A percentile compares a stretch with the other conserved stretches of the same genome.
Evolutionary conservation across 768 basidiomycete species (phyloP).

Genomic region (Macrolepiota albuminosa): DNA sequence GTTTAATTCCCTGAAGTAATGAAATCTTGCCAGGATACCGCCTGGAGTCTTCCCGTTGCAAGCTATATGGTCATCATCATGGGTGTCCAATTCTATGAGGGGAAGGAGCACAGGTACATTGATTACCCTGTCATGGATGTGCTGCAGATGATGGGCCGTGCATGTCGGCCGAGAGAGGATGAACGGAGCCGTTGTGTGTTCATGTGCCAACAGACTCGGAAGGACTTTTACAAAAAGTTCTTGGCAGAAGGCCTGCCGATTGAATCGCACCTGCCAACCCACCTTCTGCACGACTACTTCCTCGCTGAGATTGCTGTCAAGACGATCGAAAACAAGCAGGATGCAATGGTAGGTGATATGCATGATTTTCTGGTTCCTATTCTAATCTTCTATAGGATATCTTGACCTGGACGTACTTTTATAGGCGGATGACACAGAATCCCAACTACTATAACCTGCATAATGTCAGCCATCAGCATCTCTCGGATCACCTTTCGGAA

Average conservation of each 20-base stretch:
- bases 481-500: constrained; percentile 95
- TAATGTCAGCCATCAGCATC: constrained; percentile 92
- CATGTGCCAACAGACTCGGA: constrained; percentile 96
- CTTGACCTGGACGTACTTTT: constrained; percentile 98
- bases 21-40: constrained; percentile 63
- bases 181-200: constrained; percentile 89
- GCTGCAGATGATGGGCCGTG: constrained; percentile 99
- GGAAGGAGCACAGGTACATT: constrained; percentile 95
- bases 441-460: constrained; percentile 94
- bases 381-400: constrained; percentile 59
- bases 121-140: constrained; percentile 99
- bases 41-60: constrained; percentile 92
- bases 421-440: constrained; percentile 95
- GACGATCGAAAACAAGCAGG: constrained; percentile 99
- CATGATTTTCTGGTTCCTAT: not conserved
- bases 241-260: constrained; percentile 95
- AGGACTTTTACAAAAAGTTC: constrained; percentile 99
- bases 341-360: constrained; percentile 65
- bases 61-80: constrained; percentile 99
- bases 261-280: constrained; percentile 89
- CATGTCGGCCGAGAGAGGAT: constrained; percentile 87
- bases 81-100: constrained; percentile 97
- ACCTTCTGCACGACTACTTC: constrained; percentile 94
- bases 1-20: not conserved
- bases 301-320: constrained; percentile 97